A percentile compares a stretch with the other conserved stretches of the same genome.
Evolutionary conservation across 1,139 yeast genomes (phyloP).

Genomic region (Torulaspora pretoriensis): DNA sequence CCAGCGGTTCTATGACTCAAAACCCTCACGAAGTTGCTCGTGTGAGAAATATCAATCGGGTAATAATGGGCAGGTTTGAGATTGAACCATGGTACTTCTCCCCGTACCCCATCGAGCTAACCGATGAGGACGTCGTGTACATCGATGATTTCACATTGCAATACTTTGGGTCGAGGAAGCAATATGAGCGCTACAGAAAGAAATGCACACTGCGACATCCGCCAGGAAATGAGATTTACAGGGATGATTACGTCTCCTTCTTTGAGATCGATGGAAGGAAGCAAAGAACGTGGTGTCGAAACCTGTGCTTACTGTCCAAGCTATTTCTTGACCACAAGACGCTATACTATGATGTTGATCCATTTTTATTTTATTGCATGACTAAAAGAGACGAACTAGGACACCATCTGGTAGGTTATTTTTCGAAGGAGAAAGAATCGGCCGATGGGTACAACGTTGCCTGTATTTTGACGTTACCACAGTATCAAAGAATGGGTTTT

Average conservation of each 20-base stretch:
- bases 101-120: conserved; percentile 91
- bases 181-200: conserved; percentile 83
- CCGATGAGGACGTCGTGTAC: conserved; percentile 84
- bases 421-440: conserved; percentile 93
- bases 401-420: conserved; percentile 92
- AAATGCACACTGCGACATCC: conserved; percentile 91
- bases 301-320: conserved; percentile 81
- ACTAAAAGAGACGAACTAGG: conserved; percentile 83
- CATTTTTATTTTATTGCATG: conserved; percentile 93
- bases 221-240: conserved; percentile 94
- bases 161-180: conserved; percentile 84
- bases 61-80: conserved; percentile 83
- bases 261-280: conserved; percentile 96
- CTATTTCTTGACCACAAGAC: conserved; percentile 93
- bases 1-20: conserved; percentile 96
- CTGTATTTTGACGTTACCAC: conserved; percentile 91
- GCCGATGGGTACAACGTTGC: conserved; percentile 97
- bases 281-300: conserved; percentile 96
- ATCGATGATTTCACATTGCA: conserved; percentile 88
- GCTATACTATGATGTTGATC: conserved; percentile 93
- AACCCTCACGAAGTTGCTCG: conserved; percentile 82
- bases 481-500: conserved; percentile 91
- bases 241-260: conserved; percentile 80
- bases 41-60: conserved; percentile 72
- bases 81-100: conserved; percentile 99